phyloP scores from a whole-genome alignment of 2,329 filamentous ascomycete species.

The Trichoderma gracile region DNA sequence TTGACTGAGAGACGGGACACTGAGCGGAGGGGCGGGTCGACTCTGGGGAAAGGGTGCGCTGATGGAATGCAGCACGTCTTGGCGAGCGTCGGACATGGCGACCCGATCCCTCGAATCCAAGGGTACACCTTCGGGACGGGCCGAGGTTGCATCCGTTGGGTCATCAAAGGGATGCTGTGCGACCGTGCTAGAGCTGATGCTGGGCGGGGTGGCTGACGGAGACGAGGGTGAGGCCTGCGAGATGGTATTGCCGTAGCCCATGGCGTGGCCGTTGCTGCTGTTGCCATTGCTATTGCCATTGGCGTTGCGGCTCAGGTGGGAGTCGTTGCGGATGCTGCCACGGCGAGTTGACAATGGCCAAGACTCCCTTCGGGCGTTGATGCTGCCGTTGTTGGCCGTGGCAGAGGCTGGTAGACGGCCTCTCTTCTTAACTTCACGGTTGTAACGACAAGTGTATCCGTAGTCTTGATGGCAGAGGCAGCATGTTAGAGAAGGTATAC shows the following conservation, averaged over 20 bases:
- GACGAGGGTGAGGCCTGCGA: constrained; percentile 18
- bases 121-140: constrained; percentile 5
- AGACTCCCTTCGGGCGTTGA: constrained; percentile 15
- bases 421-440: constrained; percentile 42
- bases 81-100: neutral
- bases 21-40: constrained; percentile 28
- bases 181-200: constrained; percentile 18
- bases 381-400: constrained; percentile 7
- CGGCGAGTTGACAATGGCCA: constrained; percentile 21
- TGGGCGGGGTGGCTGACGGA: constrained; percentile 14
- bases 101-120: constrained; percentile 2
- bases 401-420: constrained; percentile 38
- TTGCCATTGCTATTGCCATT: neutral
- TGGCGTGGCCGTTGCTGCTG: neutral
- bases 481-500: constrained; percentile 8
- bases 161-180: constrained; percentile 8
- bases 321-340: constrained; percentile 10
- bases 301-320: neutral
- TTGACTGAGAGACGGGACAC: constrained; percentile 32
- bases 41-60: constrained; percentile 15
- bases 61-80: constrained; percentile 16
- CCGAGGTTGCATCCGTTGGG: neutral
- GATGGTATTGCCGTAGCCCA: neutral
- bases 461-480: constrained; percentile 36
- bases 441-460: constrained; percentile 42